Base-by-base conservation (phyloP, 2,329 filamentous ascomycete species). In the Aspergillus pseudotamarii region DNA sequence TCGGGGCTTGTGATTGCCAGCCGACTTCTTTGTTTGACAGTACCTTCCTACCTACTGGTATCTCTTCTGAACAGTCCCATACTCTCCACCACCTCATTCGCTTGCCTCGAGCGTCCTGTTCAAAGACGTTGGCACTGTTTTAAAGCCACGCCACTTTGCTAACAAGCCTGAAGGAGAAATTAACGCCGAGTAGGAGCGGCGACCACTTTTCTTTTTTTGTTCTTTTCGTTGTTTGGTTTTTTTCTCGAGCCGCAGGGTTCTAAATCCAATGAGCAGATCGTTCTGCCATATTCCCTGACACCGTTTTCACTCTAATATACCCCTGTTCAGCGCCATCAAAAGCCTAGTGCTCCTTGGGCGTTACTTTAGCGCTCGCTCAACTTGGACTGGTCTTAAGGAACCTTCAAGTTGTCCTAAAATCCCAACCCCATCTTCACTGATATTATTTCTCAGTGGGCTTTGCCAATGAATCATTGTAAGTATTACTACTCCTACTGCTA, bases 381-480 rank as follows among this genome's bases (percentile, higher is more conserved):
- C 53, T 61, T 59, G 41, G 65, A 57, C 66, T 67, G 66, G 64
- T 69, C 61, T 69, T 65, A 64, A 71, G 65, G 58, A 64, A 69
- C 62, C 69, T 55, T 36, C 34, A 36, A 36, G 34, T 36, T 36
- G 34, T 36, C 34, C 58, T 55, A 59, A 48, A 23, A 21, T 21
- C 43, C 43, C 21, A 23, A 46, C 43, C 21, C 11, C 41, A 43
- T 46, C n/a, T n/a, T 50, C 23, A 28, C 8, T 50, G 23, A 28
- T 11, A 26, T 41, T 43, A 55, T 46, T 54, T 58, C 26, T 45
- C 14, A 12, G 53, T 51, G 50, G 60, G 57, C 53, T 67, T 67
- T 46, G 30, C 63, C 63, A 64, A 71, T 71, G 69, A 70, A 71
- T 67, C 69, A 68, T 50, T 65, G 69, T 71, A 63, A 69, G 69